Evolutionary conservation across 2,329 filamentous ascomycete genomes (phyloP).

Genomic region (Alternaria solani): DNA sequence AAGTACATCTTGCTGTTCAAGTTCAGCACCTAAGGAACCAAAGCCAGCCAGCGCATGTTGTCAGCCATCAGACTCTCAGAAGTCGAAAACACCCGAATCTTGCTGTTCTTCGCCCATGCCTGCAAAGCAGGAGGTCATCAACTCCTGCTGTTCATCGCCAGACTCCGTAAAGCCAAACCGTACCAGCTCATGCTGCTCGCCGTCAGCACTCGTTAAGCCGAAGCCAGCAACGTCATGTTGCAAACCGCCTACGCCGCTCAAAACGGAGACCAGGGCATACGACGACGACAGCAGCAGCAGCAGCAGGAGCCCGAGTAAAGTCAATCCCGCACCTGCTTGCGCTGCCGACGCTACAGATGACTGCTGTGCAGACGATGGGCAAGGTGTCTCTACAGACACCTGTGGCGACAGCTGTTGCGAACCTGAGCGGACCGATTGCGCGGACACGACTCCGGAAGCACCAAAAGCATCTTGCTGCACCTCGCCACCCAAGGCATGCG

Average conservation of each 20-base stretch:
- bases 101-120: not conserved
- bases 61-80: not conserved
- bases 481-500: not conserved
- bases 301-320: not conserved
- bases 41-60: not conserved
- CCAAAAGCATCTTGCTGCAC: not conserved
- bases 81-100: not conserved
- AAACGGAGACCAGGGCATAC: not conserved
- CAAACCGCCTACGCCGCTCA: not conserved
- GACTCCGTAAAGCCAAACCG: not conserved
- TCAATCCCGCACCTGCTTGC: not conserved
- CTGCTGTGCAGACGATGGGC: not conserved
- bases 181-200: slow-evolving; percentile 18
- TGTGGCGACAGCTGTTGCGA: slow-evolving; percentile 8
- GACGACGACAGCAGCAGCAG: not conserved
- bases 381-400: not conserved
- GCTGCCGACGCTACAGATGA: not conserved
- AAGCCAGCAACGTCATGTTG: not conserved
- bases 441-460: not conserved
- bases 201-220: not conserved
- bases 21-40: not conserved
- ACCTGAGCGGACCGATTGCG: not conserved
- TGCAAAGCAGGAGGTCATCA: not conserved
- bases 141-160: slow-evolving; percentile 1
- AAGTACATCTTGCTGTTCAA: not conserved